Conservation (phyloP, 148 eudicot genomes). For the Selenicereus undatus region DNA sequence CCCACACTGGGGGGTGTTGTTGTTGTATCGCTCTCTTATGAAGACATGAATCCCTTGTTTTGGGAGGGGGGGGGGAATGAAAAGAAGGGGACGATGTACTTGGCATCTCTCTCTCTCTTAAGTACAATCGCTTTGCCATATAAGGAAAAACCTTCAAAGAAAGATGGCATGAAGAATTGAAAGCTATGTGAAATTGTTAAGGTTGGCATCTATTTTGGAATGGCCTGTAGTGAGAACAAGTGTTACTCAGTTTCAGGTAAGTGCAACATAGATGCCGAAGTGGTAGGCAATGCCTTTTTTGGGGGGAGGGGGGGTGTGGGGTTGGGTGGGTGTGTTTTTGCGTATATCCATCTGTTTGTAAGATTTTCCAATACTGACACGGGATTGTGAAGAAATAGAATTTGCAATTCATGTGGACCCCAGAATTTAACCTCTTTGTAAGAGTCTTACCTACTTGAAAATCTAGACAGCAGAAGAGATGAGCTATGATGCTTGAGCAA, state of each 20-base stretch:
- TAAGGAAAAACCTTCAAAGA: too few species aligned
- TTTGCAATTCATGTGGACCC: not conserved
- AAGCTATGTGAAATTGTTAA: not conserved
- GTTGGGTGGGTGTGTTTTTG: too few species aligned
- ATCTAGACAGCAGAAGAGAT: not conserved
- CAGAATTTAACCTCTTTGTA: not conserved
- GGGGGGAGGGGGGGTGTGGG: not conserved
- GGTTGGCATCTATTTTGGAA: not conserved
- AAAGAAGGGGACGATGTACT: not conserved
- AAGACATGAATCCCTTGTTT: too few species aligned
- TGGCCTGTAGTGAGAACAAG: not conserved
- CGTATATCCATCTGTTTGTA: not conserved
- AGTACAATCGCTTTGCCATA: too few species aligned
- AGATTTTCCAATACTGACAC: not conserved
- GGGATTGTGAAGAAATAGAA: not conserved
- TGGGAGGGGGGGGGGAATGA: not conserved
- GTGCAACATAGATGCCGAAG: not conserved
- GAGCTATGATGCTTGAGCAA: not conserved
- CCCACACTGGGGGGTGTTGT: too few species aligned
- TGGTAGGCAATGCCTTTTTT: not conserved
- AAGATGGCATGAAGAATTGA: too few species aligned
- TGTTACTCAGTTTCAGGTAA: not conserved
- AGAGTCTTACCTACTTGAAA: not conserved
- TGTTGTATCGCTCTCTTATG: too few species aligned
- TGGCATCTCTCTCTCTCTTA: not conserved